Conservation (phyloP, 2,329 filamentous ascomycete genomes). For the Phyllosticta citribraziliensis region DNA sequence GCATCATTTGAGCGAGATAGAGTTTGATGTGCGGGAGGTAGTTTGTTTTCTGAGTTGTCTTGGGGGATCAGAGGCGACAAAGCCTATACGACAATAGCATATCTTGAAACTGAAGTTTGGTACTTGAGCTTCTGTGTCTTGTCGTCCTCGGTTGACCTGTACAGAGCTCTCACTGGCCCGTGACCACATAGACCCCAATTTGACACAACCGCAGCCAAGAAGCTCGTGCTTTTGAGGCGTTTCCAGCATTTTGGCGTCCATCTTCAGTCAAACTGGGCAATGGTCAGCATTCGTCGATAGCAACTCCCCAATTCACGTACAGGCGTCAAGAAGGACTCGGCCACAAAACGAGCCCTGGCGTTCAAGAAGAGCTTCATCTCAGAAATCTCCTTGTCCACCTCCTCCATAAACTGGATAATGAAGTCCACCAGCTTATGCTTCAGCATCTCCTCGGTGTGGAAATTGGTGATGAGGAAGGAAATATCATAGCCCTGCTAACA, state of each 20-base stretch:
- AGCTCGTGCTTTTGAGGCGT: background rate
- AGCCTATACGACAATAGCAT: background rate
- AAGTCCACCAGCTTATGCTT: slow-evolving; percentile 99
- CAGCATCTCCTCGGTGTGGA: slow-evolving; percentile 96
- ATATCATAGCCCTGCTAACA: slow-evolving; percentile 79
- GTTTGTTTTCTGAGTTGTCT: background rate
- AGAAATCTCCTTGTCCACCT: slow-evolving; percentile 99
- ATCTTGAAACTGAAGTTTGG: background rate
- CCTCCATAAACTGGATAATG: slow-evolving; percentile 99
- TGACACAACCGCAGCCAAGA: background rate
- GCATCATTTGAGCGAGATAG: background rate
- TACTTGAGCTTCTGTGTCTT: background rate
- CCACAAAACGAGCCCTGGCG: slow-evolving; percentile 91
- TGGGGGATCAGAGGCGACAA: background rate
- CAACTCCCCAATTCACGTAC: slow-evolving; percentile 39
- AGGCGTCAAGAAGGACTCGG: slow-evolving; percentile 94
- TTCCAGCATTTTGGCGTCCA: background rate
- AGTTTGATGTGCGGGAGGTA: background rate
- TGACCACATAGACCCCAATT: background rate
- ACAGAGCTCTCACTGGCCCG: background rate
- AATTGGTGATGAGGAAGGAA: slow-evolving; percentile 96
- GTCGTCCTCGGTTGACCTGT: background rate
- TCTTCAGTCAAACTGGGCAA: slow-evolving; percentile 3
- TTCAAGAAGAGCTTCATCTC: slow-evolving; percentile 99
- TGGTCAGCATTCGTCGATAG: background rate